Base-by-base conservation (phyloP, 2,329 filamentous ascomycete genomes). In the Trematosphaeria pertusa region DNA sequence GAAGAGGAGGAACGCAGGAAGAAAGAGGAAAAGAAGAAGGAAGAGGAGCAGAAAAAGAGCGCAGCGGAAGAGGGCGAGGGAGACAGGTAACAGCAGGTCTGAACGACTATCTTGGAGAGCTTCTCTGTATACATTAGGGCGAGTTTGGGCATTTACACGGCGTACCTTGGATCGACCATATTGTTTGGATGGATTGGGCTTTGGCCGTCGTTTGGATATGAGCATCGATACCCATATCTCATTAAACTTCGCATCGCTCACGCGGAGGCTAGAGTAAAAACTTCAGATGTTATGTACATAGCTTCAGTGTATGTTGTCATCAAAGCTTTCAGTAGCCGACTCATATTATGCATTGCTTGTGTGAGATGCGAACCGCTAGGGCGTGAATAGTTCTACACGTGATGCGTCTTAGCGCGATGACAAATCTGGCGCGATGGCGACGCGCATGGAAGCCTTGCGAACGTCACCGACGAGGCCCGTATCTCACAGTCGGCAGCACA, bases 391-490 rank as follows among this genome's bases (percentile, higher is more conserved):
- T n/a, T n/a, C n/a, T n/a, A 28, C 42, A 41, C 42, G 38, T 43
- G 47, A 36, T 4, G 9, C 10, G 14, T 35, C 30, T 49, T 52
- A 34, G 50, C 31, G 56, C 47, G 63, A 65, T 70, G 57, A 71
- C 68, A 69, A 71, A 71, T 69, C 32, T 41, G 50, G 20, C 30
- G 32, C 51, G 57, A 62, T 57, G 63, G 56, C 54, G 58, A 59
- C 39, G 55, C 53, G 37, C 31, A 57, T 71, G 59, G 67, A 70
- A 70, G 58, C 61, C 61, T 65, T 58, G 53, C 53, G 68, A 71
- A 71, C 53, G 56, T 61, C 62, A 66, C 57, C 49, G 59, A 62
- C 49, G 59, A 62, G 64, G 46, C 49, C 51, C 47, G 32, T 31
- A 48, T 54, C 40, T 60, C 52, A 55, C 51, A 52, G 42, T 43